phyloP scores from a whole-genome alignment of 805 yeast genomes.

The Saccharomycopsis fibuligera region DNA sequence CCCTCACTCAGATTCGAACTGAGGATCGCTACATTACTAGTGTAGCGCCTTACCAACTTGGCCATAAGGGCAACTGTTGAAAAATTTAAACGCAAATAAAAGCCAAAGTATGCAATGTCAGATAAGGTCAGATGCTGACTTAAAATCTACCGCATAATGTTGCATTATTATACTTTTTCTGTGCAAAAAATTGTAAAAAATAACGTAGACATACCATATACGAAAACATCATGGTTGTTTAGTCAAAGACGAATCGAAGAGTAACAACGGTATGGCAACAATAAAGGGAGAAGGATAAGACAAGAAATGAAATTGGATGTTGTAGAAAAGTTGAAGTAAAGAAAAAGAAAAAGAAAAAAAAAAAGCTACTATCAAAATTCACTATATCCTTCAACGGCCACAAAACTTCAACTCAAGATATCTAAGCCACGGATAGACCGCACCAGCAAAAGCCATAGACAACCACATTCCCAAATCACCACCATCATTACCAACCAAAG shows the following conservation, averaged over 20 bases:
- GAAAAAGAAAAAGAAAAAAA: slow-evolving; percentile 1
- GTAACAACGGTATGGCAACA: no score
- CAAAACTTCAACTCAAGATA: slow-evolving; percentile 55
- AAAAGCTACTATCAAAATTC: no score
- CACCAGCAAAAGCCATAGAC: slow-evolving; percentile 61
- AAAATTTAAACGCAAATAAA: no score
- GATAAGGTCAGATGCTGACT: no score
- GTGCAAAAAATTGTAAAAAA: no score
- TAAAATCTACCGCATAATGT: no score
- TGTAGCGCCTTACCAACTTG: slow-evolving; percentile 36
- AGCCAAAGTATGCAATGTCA: no score
- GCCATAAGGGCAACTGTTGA: slow-evolving; percentile 35
- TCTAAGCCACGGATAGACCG: slow-evolving; percentile 59
- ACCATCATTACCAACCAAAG: slow-evolving; percentile 53
- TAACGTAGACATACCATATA: no score
- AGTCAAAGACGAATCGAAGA: no score
- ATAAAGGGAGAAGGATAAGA: background rate
- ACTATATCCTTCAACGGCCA: slow-evolving; percentile 36
- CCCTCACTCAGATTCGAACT: slow-evolving; percentile 34
- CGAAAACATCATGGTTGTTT: no score
- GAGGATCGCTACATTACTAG: slow-evolving; percentile 35
- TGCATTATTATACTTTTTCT: no score
- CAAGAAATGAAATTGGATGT: background rate
- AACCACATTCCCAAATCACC: slow-evolving; percentile 84
- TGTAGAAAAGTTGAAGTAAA: background rate